Conservation (phyloP, 1,284 basidiomycete genomes). For the Puccinia novopanici region DNA sequence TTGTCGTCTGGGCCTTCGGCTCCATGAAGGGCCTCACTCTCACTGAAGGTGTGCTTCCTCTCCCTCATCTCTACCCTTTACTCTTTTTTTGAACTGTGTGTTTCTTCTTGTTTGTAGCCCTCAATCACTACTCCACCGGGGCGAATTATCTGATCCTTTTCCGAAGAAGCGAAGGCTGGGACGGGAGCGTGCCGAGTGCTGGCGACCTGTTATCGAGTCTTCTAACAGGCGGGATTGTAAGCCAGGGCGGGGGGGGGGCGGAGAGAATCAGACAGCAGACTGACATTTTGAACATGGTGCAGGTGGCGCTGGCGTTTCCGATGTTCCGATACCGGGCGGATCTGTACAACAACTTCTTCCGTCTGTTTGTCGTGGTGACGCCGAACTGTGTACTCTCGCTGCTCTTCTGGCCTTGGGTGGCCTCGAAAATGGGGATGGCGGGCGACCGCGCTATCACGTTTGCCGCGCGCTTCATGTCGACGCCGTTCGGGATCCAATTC, state of each 20-base stretch:
- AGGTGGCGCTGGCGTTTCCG: conserved; percentile 43
- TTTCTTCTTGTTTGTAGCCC: conserved; percentile 11
- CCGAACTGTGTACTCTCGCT: conserved; percentile 38
- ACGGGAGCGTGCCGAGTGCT: conserved; percentile 32
- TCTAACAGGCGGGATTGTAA: conserved; percentile 41
- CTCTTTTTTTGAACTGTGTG: background rate
- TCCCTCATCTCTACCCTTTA: background rate
- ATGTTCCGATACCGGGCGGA: conserved; percentile 46
- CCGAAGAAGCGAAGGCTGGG: conserved; percentile 26
- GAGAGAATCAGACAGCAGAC: background rate
- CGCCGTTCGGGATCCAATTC: conserved; percentile 46
- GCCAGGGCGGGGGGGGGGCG: background rate
- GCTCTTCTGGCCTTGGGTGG: conserved; percentile 47
- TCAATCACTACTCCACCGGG: conserved; percentile 36
- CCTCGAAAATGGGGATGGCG: conserved; percentile 28
- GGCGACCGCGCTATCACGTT: conserved; percentile 45
- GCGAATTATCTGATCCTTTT: conserved; percentile 27
- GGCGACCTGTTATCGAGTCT: conserved; percentile 40
- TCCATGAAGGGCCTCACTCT: conserved; percentile 33
- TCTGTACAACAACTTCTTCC: conserved; percentile 43
- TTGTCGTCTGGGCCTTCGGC: conserved; percentile 35
- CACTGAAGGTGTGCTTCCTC: conserved; percentile 1
- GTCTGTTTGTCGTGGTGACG: conserved; percentile 4
- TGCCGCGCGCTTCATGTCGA: conserved; percentile 49
- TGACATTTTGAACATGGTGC: background rate